These are phyloP conservation scores for Claviceps fusiformis DNA, from an alignment of 2,329 filamentous ascomycete species.

Conservation along the genomic window DNA sequence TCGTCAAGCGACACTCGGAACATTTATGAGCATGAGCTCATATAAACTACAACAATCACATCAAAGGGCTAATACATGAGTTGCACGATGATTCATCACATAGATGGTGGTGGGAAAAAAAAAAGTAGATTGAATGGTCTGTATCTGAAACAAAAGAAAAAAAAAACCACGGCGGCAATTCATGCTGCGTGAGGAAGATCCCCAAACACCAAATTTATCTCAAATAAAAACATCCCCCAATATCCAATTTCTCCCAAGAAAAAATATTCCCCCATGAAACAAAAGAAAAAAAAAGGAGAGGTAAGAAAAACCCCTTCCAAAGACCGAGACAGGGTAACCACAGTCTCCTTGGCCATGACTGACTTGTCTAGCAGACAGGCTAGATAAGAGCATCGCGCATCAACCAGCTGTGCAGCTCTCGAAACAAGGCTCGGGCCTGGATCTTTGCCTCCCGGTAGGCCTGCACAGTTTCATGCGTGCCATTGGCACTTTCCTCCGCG, in stretches of 20 bases:
- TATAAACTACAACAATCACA: not conserved
- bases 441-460: not conserved
- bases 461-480: not conserved
- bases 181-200: not conserved
- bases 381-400: not conserved
- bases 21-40: not conserved
- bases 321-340: too few relatives aligned
- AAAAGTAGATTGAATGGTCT: not conserved
- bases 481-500: slow-evolving; percentile 7
- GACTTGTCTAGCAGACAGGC: not conserved
- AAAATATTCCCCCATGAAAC: too few relatives aligned
- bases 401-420: not conserved
- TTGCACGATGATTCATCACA: not conserved
- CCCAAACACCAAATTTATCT: too few relatives aligned
- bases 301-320: too few relatives aligned
- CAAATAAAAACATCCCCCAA: not conserved
- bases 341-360: not conserved
- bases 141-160: too few relatives aligned
- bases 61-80: not conserved
- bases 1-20: not conserved
- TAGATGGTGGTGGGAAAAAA: not conserved
- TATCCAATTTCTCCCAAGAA: not conserved
- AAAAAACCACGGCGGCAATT: not conserved
- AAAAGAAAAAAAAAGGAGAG: too few relatives aligned
- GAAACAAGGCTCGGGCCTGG: not conserved